phyloP scores from a whole-genome alignment of 306 rosid species.

The Arachis hypogaea region DNA sequence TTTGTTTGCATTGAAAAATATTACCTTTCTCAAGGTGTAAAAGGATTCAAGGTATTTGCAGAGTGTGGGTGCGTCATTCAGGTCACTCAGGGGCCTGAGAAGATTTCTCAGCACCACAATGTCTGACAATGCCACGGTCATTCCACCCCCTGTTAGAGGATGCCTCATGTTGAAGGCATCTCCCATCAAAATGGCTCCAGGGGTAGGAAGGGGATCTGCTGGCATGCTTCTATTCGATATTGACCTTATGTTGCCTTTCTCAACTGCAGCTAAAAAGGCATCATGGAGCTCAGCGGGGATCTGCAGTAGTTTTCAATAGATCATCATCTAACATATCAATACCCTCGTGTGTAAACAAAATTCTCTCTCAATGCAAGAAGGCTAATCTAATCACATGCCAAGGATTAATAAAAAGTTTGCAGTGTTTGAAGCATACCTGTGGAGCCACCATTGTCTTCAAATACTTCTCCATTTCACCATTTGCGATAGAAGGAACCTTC shows the following conservation, averaged over 20 bases:
- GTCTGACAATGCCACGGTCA: constrained; percentile 97
- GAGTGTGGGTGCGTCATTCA: constrained; percentile 80
- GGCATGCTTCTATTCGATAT: constrained; percentile 99
- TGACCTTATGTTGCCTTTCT: constrained; percentile 87
- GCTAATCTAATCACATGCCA: neutral
- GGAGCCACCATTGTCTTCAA: constrained; percentile 88
- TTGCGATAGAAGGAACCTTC: constrained; percentile 95
- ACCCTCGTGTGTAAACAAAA: constrained; percentile 15
- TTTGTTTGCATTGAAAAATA: neutral
- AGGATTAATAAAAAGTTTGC: neutral
- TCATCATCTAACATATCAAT: constrained; percentile 25
- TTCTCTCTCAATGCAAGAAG: neutral
- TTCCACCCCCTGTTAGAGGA: constrained; percentile 97
- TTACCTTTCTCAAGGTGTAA: constrained; percentile 91
- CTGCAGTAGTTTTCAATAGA: constrained; percentile 50
- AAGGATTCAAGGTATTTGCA: constrained; percentile 93
- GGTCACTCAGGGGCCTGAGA: constrained; percentile 74
- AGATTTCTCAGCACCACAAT: constrained; percentile 90
- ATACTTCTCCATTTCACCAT: constrained; percentile 90
- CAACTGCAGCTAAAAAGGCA: constrained; percentile 81
- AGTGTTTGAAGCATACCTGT: constrained; percentile 59
- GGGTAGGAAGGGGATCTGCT: constrained; percentile 91
- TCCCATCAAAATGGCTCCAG: constrained; percentile 97
- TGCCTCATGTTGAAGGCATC: constrained; percentile 99
- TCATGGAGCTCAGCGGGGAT: constrained; percentile 77